Base-by-base conservation (phyloP, 83 land plant species). In the Thuja plicata region DNA sequence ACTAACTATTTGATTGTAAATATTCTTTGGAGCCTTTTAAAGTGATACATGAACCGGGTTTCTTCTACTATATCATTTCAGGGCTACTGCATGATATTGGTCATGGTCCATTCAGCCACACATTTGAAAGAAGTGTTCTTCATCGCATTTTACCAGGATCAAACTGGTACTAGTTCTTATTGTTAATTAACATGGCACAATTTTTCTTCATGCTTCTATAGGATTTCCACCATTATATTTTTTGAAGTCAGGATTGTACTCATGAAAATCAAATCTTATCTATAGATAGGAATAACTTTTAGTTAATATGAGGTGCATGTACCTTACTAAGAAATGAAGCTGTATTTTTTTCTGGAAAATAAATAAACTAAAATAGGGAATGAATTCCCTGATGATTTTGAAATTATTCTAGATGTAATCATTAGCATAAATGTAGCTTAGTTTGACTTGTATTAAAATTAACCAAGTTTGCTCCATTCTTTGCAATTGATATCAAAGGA, bases 31-130 rank as follows among this genome's bases (percentile, higher is more conserved):
- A 16, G 82, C 13, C 62, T 43, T 86, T 76, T 34, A 41, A 32
- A 87, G 30, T 32, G 8, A 34, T 62, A 41, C 0, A 5, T 70
- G 27, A 48, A 38, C 30, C 30, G 77, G 32, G 77, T 77, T 50
- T 86, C 16, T 54, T 55, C 16, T 73, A 54, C 87, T 55, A 87
- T 13, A 19, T 73, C 57, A 50, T 34, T 90, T 19, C 84, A 96
- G 99, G 99, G 11, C 93, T 98, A 38, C 92, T 98, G 55, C 99
- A 98, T 92, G 99, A 98, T 93, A 89, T 98, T 27, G 99, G 99
- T 12, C 99, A 98, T 94, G 99, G 99, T 27, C 99, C 99, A 57
- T 98, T 98, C 89, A 98, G 99, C 89, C 99, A 98, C 88, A 77
- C 91, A 74, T 97, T 98, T 90, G 99, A 98, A 88, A 89, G 94